phyloP scores from a whole-genome alignment of 805 yeast species.

The Komagataella ulmi region DNA sequence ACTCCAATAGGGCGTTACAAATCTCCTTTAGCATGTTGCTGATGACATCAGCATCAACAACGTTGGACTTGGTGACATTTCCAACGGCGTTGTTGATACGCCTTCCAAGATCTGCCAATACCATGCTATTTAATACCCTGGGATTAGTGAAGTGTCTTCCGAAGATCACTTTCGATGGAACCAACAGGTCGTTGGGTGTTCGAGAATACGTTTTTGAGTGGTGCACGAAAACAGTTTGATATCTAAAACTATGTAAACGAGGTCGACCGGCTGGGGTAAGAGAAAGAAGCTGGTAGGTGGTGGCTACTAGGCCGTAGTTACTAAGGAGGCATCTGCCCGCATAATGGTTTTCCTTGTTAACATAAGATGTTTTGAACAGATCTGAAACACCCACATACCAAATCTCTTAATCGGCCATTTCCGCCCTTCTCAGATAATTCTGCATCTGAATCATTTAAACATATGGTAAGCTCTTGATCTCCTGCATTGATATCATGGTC shows the following conservation, averaged over 20 bases:
- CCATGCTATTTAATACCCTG: conserved; percentile 28
- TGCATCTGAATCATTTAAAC: neutral
- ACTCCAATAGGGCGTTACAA: conserved; percentile 78
- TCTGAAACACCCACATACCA: neutral
- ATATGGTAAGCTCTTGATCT: neutral
- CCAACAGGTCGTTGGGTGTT: neutral
- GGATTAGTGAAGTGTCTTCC: no score
- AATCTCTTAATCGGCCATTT: neutral
- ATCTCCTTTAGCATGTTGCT: conserved; percentile 74
- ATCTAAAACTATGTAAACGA: neutral
- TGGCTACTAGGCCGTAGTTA: no score
- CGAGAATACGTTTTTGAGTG: neutral
- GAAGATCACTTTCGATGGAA: neutral
- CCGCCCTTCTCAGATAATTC: neutral
- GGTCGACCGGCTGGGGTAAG: neutral
- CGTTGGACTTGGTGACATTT: conserved; percentile 43
- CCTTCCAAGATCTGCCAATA: conserved; percentile 67
- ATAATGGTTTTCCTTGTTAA: neutral
- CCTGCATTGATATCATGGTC: neutral
- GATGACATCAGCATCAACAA: conserved; percentile 43
- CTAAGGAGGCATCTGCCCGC: neutral
- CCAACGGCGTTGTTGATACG: conserved; percentile 65
- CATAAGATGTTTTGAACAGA: neutral
- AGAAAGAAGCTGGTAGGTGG: no score
- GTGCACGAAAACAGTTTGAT: neutral